phyloP scores from a whole-genome alignment of 2,329 filamentous ascomycete genomes.

The Colletotrichum noveboracense region DNA sequence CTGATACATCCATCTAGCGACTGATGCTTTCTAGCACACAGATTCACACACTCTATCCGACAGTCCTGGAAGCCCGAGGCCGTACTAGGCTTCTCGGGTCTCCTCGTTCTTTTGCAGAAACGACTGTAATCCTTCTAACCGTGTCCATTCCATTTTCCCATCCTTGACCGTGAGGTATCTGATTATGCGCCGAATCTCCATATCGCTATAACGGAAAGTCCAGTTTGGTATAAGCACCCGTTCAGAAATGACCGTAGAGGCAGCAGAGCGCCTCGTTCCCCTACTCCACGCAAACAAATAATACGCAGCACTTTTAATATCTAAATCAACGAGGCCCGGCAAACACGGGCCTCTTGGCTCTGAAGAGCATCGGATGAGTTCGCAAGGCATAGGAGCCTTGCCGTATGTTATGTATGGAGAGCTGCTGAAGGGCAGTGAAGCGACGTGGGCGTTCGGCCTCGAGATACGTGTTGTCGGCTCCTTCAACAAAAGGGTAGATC shows the following conservation, averaged over 20 bases:
- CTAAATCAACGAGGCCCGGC: not conserved
- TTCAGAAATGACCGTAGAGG: slow-evolving; percentile 19
- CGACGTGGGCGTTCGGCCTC: not conserved
- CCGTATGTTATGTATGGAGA: not conserved
- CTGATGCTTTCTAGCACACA: slow-evolving; percentile 8
- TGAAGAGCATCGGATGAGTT: not conserved
- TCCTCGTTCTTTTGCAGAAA: slow-evolving; percentile 11
- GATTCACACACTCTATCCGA: not conserved
- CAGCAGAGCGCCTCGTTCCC: not conserved
- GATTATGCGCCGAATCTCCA: slow-evolving; percentile 17
- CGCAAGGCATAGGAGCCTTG: not conserved
- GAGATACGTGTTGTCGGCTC: not conserved
- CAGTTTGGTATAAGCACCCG: slow-evolving; percentile 11
- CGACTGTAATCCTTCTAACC: slow-evolving; percentile 17
- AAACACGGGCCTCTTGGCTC: not conserved
- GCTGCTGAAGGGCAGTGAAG: not conserved
- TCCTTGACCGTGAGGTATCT: slow-evolving; percentile 6
- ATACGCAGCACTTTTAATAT: slow-evolving; percentile 12
- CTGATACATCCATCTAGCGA: slow-evolving; percentile 6
- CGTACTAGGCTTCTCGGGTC: not conserved
- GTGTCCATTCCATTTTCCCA: not conserved
- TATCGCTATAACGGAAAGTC: not conserved
- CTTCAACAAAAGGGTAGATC: not conserved
- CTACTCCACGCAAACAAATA: slow-evolving; percentile 17
- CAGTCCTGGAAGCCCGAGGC: not conserved